phyloP scores from a whole-genome alignment of 106 monocot species.

The Apostasia shenzhenica region DNA sequence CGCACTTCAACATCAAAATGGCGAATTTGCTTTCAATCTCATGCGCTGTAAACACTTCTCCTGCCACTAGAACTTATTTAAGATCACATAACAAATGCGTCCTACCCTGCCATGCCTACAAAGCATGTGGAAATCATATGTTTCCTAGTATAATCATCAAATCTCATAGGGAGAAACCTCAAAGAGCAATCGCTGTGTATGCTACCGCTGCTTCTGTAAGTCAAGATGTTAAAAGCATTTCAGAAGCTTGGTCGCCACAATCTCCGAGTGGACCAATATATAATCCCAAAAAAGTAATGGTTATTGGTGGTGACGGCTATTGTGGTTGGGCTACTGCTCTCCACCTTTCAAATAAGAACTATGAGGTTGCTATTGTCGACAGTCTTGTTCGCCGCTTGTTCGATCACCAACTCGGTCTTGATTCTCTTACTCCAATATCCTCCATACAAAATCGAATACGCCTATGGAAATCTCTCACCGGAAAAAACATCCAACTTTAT shows the following conservation, averaged over 20 bases:
- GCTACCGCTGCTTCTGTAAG: constrained; percentile 39
- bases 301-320: constrained; percentile 96
- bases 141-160: constrained; percentile 10
- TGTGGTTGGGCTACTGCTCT: constrained; percentile 98
- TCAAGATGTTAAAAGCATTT: constrained; percentile 16
- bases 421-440: constrained; percentile 87
- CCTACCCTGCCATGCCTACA: constrained; percentile 3
- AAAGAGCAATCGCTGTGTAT: constrained; percentile 7
- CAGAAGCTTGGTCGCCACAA: constrained; percentile 11
- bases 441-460: constrained; percentile 81
- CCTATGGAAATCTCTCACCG: constrained; percentile 76
- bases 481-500: constrained; percentile 66
- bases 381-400: constrained; percentile 80
- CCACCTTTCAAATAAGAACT: constrained; percentile 88
- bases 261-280: constrained; percentile 14
- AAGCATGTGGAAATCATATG: constrained; percentile 17
- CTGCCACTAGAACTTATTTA: constrained; percentile 13
- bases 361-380: constrained; percentile 89
- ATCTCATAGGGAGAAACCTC: constrained; percentile 3
- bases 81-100: constrained; percentile 6
- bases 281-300: constrained; percentile 78
- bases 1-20: constrained; percentile 25
- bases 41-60: constrained; percentile 32
- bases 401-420: constrained; percentile 88
- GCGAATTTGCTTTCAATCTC: constrained; percentile 32